These are phyloP conservation scores for Globisporangium viniferum DNA, from an alignment of 352 stramenopile genomes.

Conservation along the genomic window DNA sequence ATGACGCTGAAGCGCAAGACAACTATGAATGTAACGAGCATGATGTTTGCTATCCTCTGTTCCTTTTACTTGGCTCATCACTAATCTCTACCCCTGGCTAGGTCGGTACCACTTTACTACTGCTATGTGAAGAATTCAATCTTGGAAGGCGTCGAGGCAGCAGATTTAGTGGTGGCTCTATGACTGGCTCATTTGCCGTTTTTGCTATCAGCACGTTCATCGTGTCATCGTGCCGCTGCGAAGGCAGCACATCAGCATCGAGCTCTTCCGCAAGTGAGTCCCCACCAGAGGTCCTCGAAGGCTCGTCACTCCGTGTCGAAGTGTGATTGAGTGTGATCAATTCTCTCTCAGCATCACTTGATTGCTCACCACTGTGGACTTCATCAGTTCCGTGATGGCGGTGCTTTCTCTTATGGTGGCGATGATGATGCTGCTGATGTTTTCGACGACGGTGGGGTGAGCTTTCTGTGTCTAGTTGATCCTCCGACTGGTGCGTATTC, in stretches of 20 bases:
- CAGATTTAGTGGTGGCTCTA: slow-evolving; percentile 4
- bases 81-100: neutral
- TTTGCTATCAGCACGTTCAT: slow-evolving; percentile 3
- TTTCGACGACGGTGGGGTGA: neutral
- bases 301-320: neutral
- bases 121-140: slow-evolving; percentile 1
- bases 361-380: neutral
- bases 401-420: slow-evolving; percentile 11
- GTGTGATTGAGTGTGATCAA: neutral
- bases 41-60: neutral
- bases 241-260: neutral
- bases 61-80: neutral
- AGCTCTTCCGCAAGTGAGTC: neutral
- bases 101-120: slow-evolving; percentile 19
- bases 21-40: slow-evolving; percentile 2
- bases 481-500: neutral
- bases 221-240: neutral
- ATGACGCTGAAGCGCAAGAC: neutral
- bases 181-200: neutral
- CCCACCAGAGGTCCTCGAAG: neutral
- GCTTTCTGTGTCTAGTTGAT: neutral
- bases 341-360: neutral
- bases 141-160: neutral
- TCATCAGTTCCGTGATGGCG: neutral
- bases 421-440: neutral